Conservation (phyloP, 2,329 filamentous ascomycete genomes). For the Eurotiales sp. region DNA sequence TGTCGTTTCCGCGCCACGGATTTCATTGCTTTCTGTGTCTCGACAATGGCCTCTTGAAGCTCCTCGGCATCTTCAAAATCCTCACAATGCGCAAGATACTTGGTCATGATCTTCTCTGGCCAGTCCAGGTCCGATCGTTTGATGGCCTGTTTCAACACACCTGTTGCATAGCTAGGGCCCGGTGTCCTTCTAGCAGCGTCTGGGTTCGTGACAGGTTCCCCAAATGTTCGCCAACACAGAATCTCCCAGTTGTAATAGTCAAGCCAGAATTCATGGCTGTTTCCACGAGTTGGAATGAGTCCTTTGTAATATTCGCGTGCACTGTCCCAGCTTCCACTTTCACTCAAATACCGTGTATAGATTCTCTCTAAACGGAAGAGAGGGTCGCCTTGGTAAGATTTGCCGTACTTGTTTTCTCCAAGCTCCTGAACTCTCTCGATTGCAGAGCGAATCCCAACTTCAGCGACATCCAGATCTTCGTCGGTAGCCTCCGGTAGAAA, state of each 20-base stretch:
- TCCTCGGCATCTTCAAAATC: slow-evolving; percentile 79
- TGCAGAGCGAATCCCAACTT: slow-evolving; percentile 81
- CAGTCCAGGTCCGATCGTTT: slow-evolving; percentile 48
- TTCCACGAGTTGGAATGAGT: slow-evolving; percentile 64
- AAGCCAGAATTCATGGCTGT: slow-evolving; percentile 91
- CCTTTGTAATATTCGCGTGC: slow-evolving; percentile 75
- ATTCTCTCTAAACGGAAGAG: slow-evolving; percentile 86
- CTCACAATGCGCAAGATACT: slow-evolving; percentile 61
- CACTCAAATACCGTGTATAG: slow-evolving; percentile 84
- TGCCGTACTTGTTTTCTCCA: slow-evolving; percentile 71
- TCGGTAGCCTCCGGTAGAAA: slow-evolving; percentile 70
- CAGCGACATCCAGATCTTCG: slow-evolving; percentile 83
- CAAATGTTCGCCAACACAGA: slow-evolving; percentile 60
- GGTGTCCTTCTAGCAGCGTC: slow-evolving; percentile 55
- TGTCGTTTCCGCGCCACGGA: slow-evolving; percentile 61
- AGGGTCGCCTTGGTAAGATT: slow-evolving; percentile 79
- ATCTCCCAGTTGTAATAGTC: slow-evolving; percentile 92
- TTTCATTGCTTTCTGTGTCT: slow-evolving; percentile 66
- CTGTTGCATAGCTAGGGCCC: slow-evolving; percentile 70
- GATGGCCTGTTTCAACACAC: slow-evolving; percentile 69
- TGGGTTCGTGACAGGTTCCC: slow-evolving; percentile 50
- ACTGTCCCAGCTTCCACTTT: slow-evolving; percentile 71
- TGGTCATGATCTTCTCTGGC: slow-evolving; percentile 49
- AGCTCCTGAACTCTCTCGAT: slow-evolving; percentile 78
- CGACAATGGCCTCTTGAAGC: slow-evolving; percentile 69